Conservation (phyloP, 495 filamentous ascomycete genomes). For the Neurospora africana region DNA sequence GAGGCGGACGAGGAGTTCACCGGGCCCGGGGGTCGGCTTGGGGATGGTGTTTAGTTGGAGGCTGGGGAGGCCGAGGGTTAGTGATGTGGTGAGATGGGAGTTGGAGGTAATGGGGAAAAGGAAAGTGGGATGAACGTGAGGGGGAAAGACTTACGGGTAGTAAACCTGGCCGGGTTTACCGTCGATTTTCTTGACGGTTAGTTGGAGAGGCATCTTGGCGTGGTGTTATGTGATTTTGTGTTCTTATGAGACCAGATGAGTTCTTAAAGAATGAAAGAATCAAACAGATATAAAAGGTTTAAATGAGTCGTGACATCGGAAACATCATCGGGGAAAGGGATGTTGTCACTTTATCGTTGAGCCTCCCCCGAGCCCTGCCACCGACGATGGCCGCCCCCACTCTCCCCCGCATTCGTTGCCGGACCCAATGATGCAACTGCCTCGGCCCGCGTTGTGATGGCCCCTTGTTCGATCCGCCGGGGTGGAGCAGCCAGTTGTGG, state of each 20-base stretch:
- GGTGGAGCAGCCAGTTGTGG: background rate
- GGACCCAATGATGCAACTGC: constrained; percentile 10
- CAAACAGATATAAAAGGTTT: background rate
- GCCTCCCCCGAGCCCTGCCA: background rate
- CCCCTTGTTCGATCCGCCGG: background rate
- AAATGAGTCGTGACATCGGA: background rate
- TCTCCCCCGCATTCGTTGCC: background rate
- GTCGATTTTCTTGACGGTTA: constrained; percentile 43
- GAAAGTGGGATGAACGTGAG: background rate
- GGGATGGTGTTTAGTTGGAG: constrained; percentile 52
- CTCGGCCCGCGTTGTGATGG: constrained; percentile 7
- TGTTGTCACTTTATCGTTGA: background rate
- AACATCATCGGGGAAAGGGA: background rate
- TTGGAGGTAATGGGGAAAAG: background rate
- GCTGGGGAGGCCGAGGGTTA: constrained; percentile 26
- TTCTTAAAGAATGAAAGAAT: background rate
- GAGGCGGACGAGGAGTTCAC: constrained; percentile 59
- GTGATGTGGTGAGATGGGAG: background rate
- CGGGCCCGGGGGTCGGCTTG: constrained; percentile 46
- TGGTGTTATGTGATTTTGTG: background rate
- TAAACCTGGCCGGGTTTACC: constrained; percentile 82
- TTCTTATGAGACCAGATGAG: background rate
- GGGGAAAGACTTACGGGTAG: constrained; percentile 45
- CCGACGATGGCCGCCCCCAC: background rate
- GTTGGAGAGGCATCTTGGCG: constrained; percentile 32